A percentile compares a stretch with the other conserved stretches of the same genome.
phyloP scores from a whole-genome alignment of 2,329 filamentous ascomycete species.

The Sporothrix phasma region DNA sequence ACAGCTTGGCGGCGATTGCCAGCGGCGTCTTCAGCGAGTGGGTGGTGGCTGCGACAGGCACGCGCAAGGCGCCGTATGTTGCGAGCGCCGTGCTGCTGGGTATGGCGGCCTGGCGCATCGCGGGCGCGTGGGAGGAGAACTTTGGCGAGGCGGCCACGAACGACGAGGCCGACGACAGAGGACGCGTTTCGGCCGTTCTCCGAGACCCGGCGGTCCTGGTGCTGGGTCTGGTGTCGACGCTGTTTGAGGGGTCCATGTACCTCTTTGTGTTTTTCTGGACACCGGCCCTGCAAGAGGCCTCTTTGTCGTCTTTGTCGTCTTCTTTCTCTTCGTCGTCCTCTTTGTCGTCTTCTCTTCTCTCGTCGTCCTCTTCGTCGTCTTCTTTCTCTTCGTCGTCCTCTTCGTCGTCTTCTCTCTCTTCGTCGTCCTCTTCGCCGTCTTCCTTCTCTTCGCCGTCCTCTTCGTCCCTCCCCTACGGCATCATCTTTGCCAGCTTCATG shows the following conservation, averaged over 20 bases:
- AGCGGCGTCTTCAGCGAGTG: conserved; percentile 43
- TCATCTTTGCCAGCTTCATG: conserved; percentile 44
- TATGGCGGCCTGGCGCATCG: conserved; percentile 35
- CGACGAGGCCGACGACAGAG: conserved; percentile 14
- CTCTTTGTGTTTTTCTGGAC: conserved; percentile 51
- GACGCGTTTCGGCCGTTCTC: conserved; percentile 9
- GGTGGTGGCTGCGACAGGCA: conserved; percentile 36
- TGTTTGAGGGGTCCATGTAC: conserved; percentile 51
- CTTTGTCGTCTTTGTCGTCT: conserved; percentile 15
- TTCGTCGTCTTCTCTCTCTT: conserved; percentile 40
- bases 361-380: conserved; percentile 13
- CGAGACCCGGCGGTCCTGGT: conserved; percentile 38
- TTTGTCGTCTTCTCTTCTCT: neutral
- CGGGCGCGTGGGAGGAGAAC: conserved; percentile 41
- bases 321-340: neutral
- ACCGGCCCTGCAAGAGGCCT: conserved; percentile 36
- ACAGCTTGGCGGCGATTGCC: conserved; percentile 44
- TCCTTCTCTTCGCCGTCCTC: conserved; percentile 11
- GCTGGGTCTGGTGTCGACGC: conserved; percentile 41
- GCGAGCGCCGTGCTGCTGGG: conserved; percentile 30
- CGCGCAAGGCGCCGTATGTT: conserved; percentile 41
- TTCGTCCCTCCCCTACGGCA: conserved; percentile 32
- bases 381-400: conserved; percentile 36
- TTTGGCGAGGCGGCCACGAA: conserved; percentile 30
- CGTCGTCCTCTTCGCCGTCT: neutral